Evolutionary conservation across 306 rosid genomes (phyloP).

Genomic region (Begonia masoniana): DNA sequence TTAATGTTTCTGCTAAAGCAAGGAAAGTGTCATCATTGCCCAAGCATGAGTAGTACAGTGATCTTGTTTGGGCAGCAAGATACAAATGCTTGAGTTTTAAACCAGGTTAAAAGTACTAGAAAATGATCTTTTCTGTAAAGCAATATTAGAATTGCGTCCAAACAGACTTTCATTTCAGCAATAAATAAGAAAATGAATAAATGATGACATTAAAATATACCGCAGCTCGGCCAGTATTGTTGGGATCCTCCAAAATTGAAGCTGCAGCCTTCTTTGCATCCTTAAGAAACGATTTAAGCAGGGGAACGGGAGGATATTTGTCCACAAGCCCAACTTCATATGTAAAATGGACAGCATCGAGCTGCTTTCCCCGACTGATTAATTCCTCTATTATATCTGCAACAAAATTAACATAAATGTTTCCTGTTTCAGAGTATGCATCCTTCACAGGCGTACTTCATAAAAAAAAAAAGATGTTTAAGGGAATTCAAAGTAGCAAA

Average conservation of each 20-base stretch:
- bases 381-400: slow-evolving; percentile 93
- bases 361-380: slow-evolving; percentile 95
- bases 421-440: not conserved
- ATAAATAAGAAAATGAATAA: not conserved
- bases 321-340: slow-evolving; percentile 83
- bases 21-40: no score
- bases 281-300: slow-evolving; percentile 74
- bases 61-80: no score
- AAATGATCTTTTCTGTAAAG: no score
- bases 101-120: no score
- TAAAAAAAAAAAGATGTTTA: not conserved
- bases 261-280: slow-evolving; percentile 96
- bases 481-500: not conserved
- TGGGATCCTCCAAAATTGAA: slow-evolving; percentile 81
- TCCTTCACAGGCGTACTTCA: not conserved
- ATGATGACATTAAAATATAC: slow-evolving; percentile 25
- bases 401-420: slow-evolving; percentile 6
- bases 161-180: no score
- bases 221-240: slow-evolving; percentile 80
- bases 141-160: no score
- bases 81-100: no score
- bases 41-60: no score
- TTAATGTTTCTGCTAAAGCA: no score
- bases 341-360: slow-evolving; percentile 96
- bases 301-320: slow-evolving; percentile 80